A percentile compares a stretch with the other conserved stretches of the same genome.
Conservation (phyloP, 78 protist genomes). For the Isochrysis galbana region DNA sequence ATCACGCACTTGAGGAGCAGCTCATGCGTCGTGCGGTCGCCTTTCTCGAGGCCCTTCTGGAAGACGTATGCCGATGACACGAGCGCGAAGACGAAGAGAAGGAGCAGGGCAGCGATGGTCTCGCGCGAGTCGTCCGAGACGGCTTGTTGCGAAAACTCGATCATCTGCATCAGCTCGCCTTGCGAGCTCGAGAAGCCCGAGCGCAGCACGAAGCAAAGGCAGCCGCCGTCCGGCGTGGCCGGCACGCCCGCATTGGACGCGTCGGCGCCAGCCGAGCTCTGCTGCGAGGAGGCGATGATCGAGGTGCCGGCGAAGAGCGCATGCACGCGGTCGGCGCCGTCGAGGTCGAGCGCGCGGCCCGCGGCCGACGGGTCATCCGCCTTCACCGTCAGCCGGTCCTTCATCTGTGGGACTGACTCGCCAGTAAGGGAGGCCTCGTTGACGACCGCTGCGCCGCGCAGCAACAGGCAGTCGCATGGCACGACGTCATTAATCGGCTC, state of each 20-base stretch:
- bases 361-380: background rate
- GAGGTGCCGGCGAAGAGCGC: constrained; percentile 47
- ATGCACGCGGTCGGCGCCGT: constrained; percentile 19
- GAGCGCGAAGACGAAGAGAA: constrained; percentile 57
- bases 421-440: constrained; percentile 58
- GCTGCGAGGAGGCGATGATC: background rate
- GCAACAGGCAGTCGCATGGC: constrained; percentile 42
- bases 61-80: constrained; percentile 81
- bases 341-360: background rate
- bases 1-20: constrained; percentile 46
- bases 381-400: constrained; percentile 12
- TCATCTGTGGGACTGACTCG: constrained; percentile 66
- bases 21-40: constrained; percentile 37
- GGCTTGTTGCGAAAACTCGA: constrained; percentile 43
- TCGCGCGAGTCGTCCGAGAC: constrained; percentile 43
- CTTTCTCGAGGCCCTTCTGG: constrained; percentile 25
- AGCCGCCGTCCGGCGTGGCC: constrained; percentile 44
- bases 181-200: constrained; percentile 83
- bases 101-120: constrained; percentile 18
- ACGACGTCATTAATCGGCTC: background rate
- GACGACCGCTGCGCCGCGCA: constrained; percentile 43
- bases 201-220: constrained; percentile 71
- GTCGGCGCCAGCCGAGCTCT: background rate
- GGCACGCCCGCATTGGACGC: background rate
- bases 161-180: constrained; percentile 59